A percentile compares a stretch with the other conserved stretches of the same genome.
Conservation (phyloP, 495 filamentous ascomycete genomes). For the Tuber borchii region DNA sequence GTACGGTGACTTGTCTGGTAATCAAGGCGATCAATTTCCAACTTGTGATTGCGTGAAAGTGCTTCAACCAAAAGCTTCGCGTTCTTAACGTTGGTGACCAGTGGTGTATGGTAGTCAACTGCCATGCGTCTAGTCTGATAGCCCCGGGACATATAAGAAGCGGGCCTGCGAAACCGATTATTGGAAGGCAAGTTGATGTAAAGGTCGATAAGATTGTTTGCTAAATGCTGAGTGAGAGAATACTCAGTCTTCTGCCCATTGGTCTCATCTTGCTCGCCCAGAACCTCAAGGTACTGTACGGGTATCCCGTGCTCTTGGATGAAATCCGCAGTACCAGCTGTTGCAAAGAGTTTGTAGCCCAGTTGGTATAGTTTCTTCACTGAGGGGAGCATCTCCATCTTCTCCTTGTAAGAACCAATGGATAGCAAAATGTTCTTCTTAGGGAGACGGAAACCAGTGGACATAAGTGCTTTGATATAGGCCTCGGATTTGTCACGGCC, state of each 20-base stretch:
- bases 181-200: slow-evolving; percentile 98
- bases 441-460: slow-evolving; percentile 93
- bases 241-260: slow-evolving; percentile 90
- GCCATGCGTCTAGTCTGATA: slow-evolving; percentile 95
- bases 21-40: slow-evolving; percentile 74
- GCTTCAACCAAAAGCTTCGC: slow-evolving; percentile 96
- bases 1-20: slow-evolving; percentile 83
- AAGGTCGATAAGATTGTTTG: slow-evolving; percentile 93
- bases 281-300: slow-evolving; percentile 83
- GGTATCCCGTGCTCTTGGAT: slow-evolving; percentile 82
- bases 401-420: slow-evolving; percentile 95
- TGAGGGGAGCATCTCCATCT: slow-evolving; percentile 91
- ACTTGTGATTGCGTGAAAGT: slow-evolving; percentile 75
- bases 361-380: slow-evolving; percentile 78
- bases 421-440: slow-evolving; percentile 92
- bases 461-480: slow-evolving; percentile 89
- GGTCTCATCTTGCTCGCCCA: slow-evolving; percentile 55
- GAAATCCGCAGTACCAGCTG: slow-evolving; percentile 92
- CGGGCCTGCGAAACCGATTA: slow-evolving; percentile 90
- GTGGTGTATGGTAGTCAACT: slow-evolving; percentile 93
- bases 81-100: slow-evolving; percentile 99
- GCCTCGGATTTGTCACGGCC: slow-evolving; percentile 94
- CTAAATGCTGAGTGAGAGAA: slow-evolving; percentile 87
- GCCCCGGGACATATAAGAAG: slow-evolving; percentile 96
- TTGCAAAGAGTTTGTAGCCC: slow-evolving; percentile 92